These are phyloP conservation scores for Conoideocrella luteorostrata DNA, from an alignment of 2,329 filamentous ascomycete species.

Conservation along the genomic window DNA sequence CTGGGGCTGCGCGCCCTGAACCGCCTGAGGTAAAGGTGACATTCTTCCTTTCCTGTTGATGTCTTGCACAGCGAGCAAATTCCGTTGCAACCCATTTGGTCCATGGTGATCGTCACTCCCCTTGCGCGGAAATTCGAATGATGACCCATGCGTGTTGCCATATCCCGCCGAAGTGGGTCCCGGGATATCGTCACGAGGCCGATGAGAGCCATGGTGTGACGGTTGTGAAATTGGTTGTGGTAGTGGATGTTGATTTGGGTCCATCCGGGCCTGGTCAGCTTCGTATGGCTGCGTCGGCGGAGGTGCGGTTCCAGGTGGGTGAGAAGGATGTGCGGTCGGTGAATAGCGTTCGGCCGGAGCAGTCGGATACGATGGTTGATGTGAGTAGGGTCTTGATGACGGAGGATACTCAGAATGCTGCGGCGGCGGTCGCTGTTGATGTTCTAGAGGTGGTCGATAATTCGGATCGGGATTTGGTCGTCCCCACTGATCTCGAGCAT, in stretches of 20 bases:
- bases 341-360: constrained; percentile 27
- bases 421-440: constrained; percentile 24
- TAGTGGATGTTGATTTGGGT: constrained; percentile 29
- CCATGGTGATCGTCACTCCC: constrained; percentile 35
- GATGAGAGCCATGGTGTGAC: constrained; percentile 30
- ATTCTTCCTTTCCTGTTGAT: constrained; percentile 75
- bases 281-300: constrained; percentile 37
- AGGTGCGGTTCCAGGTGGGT: constrained; percentile 19
- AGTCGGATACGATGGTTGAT: constrained; percentile 24
- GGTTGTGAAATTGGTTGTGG: constrained; percentile 20
- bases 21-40: constrained; percentile 86
- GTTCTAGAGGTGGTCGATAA: constrained; percentile 31
- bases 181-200: constrained; percentile 40
- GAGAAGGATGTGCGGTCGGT: constrained; percentile 30
- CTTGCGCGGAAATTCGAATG: constrained; percentile 33
- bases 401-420: constrained; percentile 42
- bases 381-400: constrained; percentile 31
- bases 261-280: constrained; percentile 42
- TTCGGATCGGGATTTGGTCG: constrained; percentile 18
- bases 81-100: constrained; percentile 39
- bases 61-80: constrained; percentile 72
- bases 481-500: constrained; percentile 28
- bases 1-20: constrained; percentile 83
- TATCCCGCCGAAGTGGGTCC: constrained; percentile 47
- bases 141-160: constrained; percentile 33